These are phyloP conservation scores for Annona cherimola DNA, from an alignment of 164 flowering plant species.

Conservation along the genomic window DNA sequence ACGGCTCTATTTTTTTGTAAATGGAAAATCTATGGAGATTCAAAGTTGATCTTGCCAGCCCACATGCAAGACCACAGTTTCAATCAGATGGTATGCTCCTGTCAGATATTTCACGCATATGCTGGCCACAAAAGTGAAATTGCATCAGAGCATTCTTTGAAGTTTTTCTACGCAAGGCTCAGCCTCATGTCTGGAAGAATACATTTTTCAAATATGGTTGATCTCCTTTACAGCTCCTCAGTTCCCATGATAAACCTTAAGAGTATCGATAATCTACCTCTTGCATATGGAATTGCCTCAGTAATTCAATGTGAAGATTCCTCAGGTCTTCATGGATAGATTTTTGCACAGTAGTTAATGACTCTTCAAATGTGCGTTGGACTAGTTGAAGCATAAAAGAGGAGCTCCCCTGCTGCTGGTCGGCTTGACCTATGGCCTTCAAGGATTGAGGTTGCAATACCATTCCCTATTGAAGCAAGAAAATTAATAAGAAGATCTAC, in stretches of 20 bases:
- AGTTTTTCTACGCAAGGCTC: not conserved
- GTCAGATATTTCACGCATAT: not conserved
- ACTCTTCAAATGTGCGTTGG: constrained; percentile 82
- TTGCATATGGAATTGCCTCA: constrained; percentile 63
- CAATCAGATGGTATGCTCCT: not conserved
- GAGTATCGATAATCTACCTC: constrained; percentile 45
- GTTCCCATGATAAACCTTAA: not conserved
- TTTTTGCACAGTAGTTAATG: constrained; percentile 67
- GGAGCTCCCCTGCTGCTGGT: constrained; percentile 55
- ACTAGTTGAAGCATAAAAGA: constrained; percentile 80
- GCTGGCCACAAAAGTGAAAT: not conserved
- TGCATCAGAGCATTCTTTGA: not conserved
- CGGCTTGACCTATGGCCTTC: constrained; percentile 33
- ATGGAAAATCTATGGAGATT: not conserved
- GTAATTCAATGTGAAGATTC: constrained; percentile 88
- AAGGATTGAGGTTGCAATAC: constrained; percentile 37
- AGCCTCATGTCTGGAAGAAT: not conserved
- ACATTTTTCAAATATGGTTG: not conserved
- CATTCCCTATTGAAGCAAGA: constrained; percentile 19
- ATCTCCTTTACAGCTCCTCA: not conserved
- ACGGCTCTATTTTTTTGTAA: no score
- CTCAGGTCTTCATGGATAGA: constrained; percentile 84
- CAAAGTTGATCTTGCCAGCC: not conserved
- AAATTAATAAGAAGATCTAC: not conserved
- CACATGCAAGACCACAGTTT: not conserved